Evolutionary conservation across 768 basidiomycete genomes (phyloP).

Genomic region (Tricholoma matsutake): DNA sequence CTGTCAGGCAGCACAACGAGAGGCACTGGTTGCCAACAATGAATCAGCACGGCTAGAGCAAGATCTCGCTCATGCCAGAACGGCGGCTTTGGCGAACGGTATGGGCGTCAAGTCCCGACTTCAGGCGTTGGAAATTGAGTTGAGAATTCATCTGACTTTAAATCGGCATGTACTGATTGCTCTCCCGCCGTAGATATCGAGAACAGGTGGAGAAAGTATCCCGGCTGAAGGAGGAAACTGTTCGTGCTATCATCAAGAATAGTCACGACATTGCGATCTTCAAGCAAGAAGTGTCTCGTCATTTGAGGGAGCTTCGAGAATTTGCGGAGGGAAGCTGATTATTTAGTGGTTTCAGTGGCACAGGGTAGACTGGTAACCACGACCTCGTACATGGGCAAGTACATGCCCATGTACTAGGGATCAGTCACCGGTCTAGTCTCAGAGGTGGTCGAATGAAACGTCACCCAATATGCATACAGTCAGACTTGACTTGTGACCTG

Average conservation of each 20-base stretch:
- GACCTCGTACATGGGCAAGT: too few relatives aligned
- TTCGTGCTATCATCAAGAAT: slow-evolving; percentile 79
- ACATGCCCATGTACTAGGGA: too few relatives aligned
- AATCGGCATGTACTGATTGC: slow-evolving; percentile 3
- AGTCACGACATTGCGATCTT: slow-evolving; percentile 81
- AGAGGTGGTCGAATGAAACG: too few relatives aligned
- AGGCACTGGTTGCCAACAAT: slow-evolving; percentile 60
- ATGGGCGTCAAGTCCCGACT: slow-evolving; percentile 78
- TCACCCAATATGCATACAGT: too few relatives aligned
- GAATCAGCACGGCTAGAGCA: slow-evolving; percentile 68
- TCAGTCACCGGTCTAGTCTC: too few relatives aligned
- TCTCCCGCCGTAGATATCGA: slow-evolving; percentile 50
- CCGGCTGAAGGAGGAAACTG: slow-evolving; percentile 74
- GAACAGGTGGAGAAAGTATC: slow-evolving; percentile 77
- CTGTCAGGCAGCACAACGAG: slow-evolving; percentile 70
- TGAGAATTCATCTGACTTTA: slow-evolving; percentile 21
- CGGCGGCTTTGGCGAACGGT: slow-evolving; percentile 75
- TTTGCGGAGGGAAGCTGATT: slow-evolving; percentile 45
- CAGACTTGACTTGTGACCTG: too few relatives aligned
- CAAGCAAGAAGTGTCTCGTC: slow-evolving; percentile 73
- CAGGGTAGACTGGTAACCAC: too few relatives aligned
- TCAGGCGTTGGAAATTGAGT: slow-evolving; percentile 78
- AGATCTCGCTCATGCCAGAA: slow-evolving; percentile 71
- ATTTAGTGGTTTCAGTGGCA: background rate
- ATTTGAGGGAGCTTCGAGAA: slow-evolving; percentile 63